These are phyloP conservation scores for Polytolypa hystricis DNA, from an alignment of 2,329 filamentous ascomycete species.

Conservation along the genomic window DNA sequence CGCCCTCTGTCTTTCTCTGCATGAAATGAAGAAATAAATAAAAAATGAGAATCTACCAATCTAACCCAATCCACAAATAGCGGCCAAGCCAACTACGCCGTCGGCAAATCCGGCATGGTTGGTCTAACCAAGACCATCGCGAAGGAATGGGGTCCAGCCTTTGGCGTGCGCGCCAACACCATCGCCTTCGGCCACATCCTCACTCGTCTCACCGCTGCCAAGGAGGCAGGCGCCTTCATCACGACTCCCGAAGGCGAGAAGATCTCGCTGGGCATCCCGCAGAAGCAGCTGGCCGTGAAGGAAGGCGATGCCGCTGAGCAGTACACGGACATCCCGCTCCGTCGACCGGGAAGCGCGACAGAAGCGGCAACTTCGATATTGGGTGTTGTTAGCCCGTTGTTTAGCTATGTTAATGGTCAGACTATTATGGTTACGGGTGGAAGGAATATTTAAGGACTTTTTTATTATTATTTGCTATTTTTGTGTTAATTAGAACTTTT, in stretches of 20 bases:
- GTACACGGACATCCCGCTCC: conserved; percentile 63
- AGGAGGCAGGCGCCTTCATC: conserved; percentile 73
- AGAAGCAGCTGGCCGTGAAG: conserved; percentile 38
- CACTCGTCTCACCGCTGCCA: conserved; percentile 70
- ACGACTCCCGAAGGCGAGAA: conserved; percentile 64
- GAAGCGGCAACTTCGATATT: conserved; percentile 71
- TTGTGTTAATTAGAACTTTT: neutral
- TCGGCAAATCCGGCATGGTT: conserved; percentile 73
- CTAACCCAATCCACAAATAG: conserved; percentile 13
- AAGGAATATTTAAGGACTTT: conserved; percentile 47
- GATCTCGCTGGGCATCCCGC: conserved; percentile 63
- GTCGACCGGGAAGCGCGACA: conserved; percentile 63
- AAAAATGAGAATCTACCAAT: neutral
- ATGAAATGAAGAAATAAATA: conserved; percentile 5
- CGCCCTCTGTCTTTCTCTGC: conserved; percentile 1
- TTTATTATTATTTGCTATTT: too few species aligned
- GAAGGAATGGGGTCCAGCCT: conserved; percentile 79
- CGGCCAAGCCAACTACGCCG: conserved; percentile 79
- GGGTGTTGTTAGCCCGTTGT: conserved; percentile 69
- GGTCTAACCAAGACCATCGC: conserved; percentile 83
- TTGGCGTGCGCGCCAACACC: conserved; percentile 73
- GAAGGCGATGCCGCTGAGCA: conserved; percentile 21
- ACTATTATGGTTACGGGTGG: conserved; percentile 80
- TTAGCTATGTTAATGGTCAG: conserved; percentile 77
- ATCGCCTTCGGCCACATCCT: conserved; percentile 74